Evolutionary conservation across 2,329 filamentous ascomycete genomes (phyloP).

Genomic region (Fusarium concolor): DNA sequence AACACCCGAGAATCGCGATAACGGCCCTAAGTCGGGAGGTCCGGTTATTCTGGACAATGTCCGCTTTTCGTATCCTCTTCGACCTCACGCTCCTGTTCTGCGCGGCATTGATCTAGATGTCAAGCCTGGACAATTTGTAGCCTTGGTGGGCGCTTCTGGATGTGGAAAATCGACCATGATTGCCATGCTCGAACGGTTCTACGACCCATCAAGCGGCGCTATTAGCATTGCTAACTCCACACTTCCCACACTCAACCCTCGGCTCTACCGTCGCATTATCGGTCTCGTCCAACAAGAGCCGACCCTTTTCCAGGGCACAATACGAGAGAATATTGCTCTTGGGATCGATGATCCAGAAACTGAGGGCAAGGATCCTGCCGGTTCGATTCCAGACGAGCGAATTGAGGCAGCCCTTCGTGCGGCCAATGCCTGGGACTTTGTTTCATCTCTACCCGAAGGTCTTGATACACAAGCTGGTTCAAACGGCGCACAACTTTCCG

Average conservation of each 20-base stretch:
- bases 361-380: constrained; percentile 6
- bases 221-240: constrained; percentile 61
- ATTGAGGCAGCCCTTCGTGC: constrained; percentile 60
- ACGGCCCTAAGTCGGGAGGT: constrained; percentile 50
- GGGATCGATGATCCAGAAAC: constrained; percentile 39
- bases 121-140: constrained; percentile 62
- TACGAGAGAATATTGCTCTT: constrained; percentile 81
- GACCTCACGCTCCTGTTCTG: constrained; percentile 55
- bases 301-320: constrained; percentile 80
- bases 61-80: constrained; percentile 71
- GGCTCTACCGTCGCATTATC: constrained; percentile 63
- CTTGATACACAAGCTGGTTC: constrained; percentile 72
- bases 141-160: constrained; percentile 64
- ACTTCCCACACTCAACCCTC: constrained; percentile 56
- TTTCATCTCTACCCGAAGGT: constrained; percentile 54
- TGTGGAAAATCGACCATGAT: constrained; percentile 73
- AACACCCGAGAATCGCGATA: constrained; percentile 54
- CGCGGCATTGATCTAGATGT: constrained; percentile 54
- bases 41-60: constrained; percentile 64
- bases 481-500: constrained; percentile 73
- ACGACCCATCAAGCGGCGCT: constrained; percentile 57
- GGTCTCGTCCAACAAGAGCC: constrained; percentile 70
- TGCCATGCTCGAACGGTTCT: constrained; percentile 61
- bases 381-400: constrained; percentile 42
- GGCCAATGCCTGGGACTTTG: constrained; percentile 63